Evolutionary conservation across 306 rosid genomes (phyloP).

Genomic region (Inga leiocalycina): DNA sequence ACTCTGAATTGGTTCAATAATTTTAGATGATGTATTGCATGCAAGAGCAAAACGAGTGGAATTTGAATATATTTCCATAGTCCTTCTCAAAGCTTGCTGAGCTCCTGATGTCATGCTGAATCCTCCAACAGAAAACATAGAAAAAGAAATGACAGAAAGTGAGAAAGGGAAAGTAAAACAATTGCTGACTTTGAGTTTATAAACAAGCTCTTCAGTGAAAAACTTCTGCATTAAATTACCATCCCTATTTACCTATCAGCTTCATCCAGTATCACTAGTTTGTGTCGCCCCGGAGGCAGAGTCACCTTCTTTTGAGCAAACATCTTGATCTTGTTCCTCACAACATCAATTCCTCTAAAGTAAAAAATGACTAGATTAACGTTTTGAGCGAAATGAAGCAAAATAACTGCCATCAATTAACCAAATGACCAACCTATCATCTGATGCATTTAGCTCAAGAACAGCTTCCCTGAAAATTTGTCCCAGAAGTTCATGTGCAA

Average conservation of each 20-base stretch:
- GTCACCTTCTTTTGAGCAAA: conserved; percentile 95
- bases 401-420: not conserved
- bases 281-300: conserved; percentile 81
- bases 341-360: conserved; percentile 92
- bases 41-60: conserved; percentile 95
- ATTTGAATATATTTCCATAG: conserved; percentile 94
- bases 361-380: not conserved
- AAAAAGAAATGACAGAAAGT: not conserved
- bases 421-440: conserved; percentile 67
- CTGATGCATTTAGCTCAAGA: conserved; percentile 91
- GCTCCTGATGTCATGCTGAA: conserved; percentile 96
- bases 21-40: conserved; percentile 87
- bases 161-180: not conserved
- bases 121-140: not conserved
- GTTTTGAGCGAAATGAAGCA: not conserved
- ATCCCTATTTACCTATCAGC: conserved; percentile 75
- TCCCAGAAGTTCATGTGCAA: conserved; percentile 88
- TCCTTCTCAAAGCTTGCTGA: conserved; percentile 95
- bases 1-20: conserved; percentile 98
- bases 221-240: conserved; percentile 1
- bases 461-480: conserved; percentile 87
- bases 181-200: not conserved
- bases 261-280: conserved; percentile 88
- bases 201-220: not conserved
- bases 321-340: conserved; percentile 97